Base-by-base conservation (phyloP, 345 rosid species). In the Nephelium lappaceum region DNA sequence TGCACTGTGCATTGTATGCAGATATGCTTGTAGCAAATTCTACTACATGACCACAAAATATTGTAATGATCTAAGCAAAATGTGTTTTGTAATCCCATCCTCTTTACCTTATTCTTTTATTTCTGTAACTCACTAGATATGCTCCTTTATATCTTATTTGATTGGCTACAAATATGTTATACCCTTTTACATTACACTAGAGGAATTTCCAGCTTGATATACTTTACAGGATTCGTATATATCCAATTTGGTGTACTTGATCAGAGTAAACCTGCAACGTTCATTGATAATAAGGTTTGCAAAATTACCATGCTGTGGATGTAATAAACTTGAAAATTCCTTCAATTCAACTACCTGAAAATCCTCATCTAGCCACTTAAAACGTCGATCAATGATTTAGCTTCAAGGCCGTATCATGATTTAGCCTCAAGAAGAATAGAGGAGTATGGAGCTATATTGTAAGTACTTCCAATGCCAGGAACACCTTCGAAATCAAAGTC, bases 401-500 rank as follows among this genome's bases (percentile, higher is more conserved):
- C 72, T 43, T n/a, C 12, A n/a, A 45, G 45, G n/a, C 82, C 27
- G 31, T 49, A 14, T 68, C 79, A 76, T 62, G 11, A 77, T 72
- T 92, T 92, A 23, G 97, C 96, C 83, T 90, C 85, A 41, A 94
- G 89, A 76, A 94, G 90, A 78, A 91, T 82, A 2, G 94, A 90
- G 41, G 98, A 89, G 84, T 86, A 87, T 15, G 98, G 88, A 72
- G 95, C 91, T 21, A 93, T 78, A 38, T 88, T 88, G 65, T 91
- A 95, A 64, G 88, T 79, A 63, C 85, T 85, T 41, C 87, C 79
- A 58, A 87, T 74, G 57, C 96, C 95, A 3, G 91, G 83, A 53
- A 91, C 88, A 10, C 98, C 98, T 80, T 87, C 83, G 0, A 78
- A 64, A 27, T 91, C 88, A 63, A 93, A 83, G 80, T 95, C 98